phyloP scores from a whole-genome alignment of 164 flowering plant genomes.

The Nelumbo lutea region DNA sequence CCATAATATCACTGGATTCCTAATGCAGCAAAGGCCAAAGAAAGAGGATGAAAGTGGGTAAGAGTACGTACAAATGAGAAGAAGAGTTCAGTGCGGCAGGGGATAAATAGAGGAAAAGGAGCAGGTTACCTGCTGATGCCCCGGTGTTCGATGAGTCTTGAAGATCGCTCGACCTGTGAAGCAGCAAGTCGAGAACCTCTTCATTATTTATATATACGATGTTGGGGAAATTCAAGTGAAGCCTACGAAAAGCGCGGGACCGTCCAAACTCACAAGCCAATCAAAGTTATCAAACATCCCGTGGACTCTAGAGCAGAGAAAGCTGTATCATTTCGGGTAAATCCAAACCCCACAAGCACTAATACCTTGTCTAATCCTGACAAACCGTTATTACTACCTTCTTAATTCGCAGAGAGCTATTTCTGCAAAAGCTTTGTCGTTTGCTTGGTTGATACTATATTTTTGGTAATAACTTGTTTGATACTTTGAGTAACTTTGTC shows the following conservation, averaged over 20 bases:
- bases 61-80: background rate
- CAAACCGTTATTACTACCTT: background rate
- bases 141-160: conserved; percentile 12
- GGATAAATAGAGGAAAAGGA: background rate
- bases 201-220: conserved; percentile 29
- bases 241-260: conserved; percentile 44
- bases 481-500: conserved; percentile 6
- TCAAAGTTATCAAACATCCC: background rate
- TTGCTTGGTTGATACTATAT: background rate
- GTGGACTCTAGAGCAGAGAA: background rate
- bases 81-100: background rate
- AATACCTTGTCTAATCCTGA: background rate
- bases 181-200: conserved; percentile 30
- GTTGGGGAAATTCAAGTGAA: conserved; percentile 27
- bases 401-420: background rate
- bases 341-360: background rate
- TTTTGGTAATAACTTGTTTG: background rate
- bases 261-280: conserved; percentile 13
- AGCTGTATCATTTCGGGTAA: background rate
- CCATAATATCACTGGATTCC: conserved; percentile 27
- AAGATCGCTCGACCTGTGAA: conserved; percentile 22
- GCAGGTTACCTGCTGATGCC: conserved; percentile 21
- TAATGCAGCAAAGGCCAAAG: conserved; percentile 3
- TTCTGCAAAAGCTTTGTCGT: background rate
- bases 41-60: conserved; percentile 2